Base-by-base conservation (phyloP, 2,329 filamentous ascomycete species). In the Alternaria sp. region DNA sequence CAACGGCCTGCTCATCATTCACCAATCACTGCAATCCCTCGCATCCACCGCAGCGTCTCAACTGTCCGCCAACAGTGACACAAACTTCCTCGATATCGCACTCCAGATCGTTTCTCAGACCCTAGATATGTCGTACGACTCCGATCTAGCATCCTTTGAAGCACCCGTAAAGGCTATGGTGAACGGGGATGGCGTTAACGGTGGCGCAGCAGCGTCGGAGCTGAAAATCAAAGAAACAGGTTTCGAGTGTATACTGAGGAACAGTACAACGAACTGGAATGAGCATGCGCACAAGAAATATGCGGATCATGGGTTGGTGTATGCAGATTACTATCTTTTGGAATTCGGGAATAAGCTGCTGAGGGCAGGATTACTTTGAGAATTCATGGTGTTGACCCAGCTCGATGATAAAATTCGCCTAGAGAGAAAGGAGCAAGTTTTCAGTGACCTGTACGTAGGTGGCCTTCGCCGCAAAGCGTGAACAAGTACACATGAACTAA, bases 281-380 rank as follows among this genome's bases (percentile, higher is more conserved):
- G 75, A 81, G 59, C 79, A 80, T 69, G 81, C 81, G 9, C 81
- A 81, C 24, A 74, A 78, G 47, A 75, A 78, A 34, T 83, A 81
- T 70, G 77, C 78, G 6, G 74, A 84, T 54, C 82, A 84, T 67
- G 82, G 82, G 1, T 61, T 85, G 20, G 82, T 84, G 0, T 84
- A 84, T 66, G 82, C 82, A 0, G 82, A 84, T 59, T 84, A 84
- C 63, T 84, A 78, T 57, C 78, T 84, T 32, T 57, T 84, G 14
- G 71, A 83, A 32, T 76, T 82, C 36, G 82, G 82, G 7, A 85
- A 84, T 53, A 78, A 80, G 47, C 63, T 85, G n/a, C 57, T 85
- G 41, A 68, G 76, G 39, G 66, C 69, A 11, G 74, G 75, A 1
- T 62, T 75, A 18, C 26, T 76, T 18, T 77, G 52, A 66, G 30